phyloP scores from a whole-genome alignment of 331 rosid genomes.

The Malus hybrid region DNA sequence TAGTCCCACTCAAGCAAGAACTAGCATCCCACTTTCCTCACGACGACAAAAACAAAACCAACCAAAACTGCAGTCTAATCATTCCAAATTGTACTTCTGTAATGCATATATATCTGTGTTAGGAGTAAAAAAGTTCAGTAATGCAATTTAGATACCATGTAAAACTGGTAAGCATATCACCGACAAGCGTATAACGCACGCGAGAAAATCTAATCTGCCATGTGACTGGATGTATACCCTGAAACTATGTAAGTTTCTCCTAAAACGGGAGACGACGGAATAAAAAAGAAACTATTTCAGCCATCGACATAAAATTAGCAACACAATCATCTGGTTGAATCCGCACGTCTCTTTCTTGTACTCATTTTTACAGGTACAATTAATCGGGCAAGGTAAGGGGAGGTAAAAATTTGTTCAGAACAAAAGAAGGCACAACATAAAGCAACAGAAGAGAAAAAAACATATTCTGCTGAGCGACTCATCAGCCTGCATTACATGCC shows the following conservation, averaged over 20 bases:
- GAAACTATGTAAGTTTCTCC: too few relatives aligned
- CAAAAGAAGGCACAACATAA: constrained; percentile 52
- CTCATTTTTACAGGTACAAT: constrained; percentile 31
- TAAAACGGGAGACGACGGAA: neutral
- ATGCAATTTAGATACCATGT: too few relatives aligned
- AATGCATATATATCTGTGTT: too few relatives aligned
- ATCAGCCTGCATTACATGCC: constrained; percentile 40
- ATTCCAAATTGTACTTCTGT: neutral
- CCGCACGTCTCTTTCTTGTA: neutral
- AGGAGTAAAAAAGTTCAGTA: too few relatives aligned
- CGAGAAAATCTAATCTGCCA: too few relatives aligned
- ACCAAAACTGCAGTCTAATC: neutral
- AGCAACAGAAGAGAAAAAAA: constrained; percentile 67
- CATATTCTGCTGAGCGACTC: constrained; percentile 49
- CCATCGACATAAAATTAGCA: neutral
- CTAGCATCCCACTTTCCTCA: neutral
- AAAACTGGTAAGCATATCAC: too few relatives aligned
- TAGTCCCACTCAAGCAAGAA: neutral
- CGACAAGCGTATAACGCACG: too few relatives aligned
- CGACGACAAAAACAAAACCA: neutral
- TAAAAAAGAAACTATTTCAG: neutral
- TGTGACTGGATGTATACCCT: too few relatives aligned
- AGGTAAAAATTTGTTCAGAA: constrained; percentile 26
- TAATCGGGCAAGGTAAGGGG: neutral
- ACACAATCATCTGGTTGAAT: constrained; percentile 12